These are phyloP conservation scores for Cladosporium austrohemisphaericum DNA, from an alignment of 2,329 filamentous ascomycete genomes.

Conservation along the genomic window DNA sequence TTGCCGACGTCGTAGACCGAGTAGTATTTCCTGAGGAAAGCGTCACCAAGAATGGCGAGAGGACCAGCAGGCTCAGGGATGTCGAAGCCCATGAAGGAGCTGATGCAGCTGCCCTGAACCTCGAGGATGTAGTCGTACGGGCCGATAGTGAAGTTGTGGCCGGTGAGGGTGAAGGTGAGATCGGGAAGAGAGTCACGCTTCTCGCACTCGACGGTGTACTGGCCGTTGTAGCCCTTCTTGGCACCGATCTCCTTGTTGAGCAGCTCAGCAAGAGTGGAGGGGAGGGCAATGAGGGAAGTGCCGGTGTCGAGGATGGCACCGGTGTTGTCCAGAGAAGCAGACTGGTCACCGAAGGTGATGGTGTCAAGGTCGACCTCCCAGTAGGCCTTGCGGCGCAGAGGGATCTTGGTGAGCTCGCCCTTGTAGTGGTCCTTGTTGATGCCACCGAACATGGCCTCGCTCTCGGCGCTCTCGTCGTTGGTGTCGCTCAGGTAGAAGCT, in stretches of 20 bases:
- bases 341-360: slow-evolving; percentile 81
- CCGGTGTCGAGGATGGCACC: slow-evolving; percentile 97
- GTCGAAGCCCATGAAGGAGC: slow-evolving; percentile 93
- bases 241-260: slow-evolving; percentile 96
- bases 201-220: slow-evolving; percentile 89
- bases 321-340: slow-evolving; percentile 86
- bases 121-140: slow-evolving; percentile 94
- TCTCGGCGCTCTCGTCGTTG: slow-evolving; percentile 67
- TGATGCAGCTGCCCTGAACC: slow-evolving; percentile 92
- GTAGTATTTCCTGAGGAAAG: slow-evolving; percentile 79
- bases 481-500: slow-evolving; percentile 89
- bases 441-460: slow-evolving; percentile 86
- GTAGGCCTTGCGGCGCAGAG: slow-evolving; percentile 96
- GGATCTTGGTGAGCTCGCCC: slow-evolving; percentile 88
- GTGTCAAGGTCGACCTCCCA: slow-evolving; percentile 97
- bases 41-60: slow-evolving; percentile 90
- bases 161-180: slow-evolving; percentile 82
- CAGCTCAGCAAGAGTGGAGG: slow-evolving; percentile 85
- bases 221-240: slow-evolving; percentile 95
- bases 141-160: slow-evolving; percentile 87
- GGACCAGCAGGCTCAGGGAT: slow-evolving; percentile 79
- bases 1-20: slow-evolving; percentile 94
- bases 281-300: slow-evolving; percentile 94
- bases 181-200: slow-evolving; percentile 83
- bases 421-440: slow-evolving; percentile 76